These are phyloP conservation scores for Tylopilus orsonianus DNA, from an alignment of 1,284 basidiomycete species.

Conservation along the genomic window DNA sequence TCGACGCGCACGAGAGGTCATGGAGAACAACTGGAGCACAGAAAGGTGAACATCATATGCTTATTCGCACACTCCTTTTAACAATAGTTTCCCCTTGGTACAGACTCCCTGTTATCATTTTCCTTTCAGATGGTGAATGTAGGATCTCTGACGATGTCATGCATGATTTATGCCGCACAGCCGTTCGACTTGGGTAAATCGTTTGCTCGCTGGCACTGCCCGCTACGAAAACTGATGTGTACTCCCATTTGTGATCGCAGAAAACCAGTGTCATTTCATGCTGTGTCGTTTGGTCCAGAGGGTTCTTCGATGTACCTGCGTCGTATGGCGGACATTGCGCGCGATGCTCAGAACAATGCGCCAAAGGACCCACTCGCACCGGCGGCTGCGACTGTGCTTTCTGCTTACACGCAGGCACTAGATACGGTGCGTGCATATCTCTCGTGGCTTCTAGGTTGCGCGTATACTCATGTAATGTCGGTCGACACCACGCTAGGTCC, in stretches of 20 bases:
- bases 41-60: conserved; percentile 42
- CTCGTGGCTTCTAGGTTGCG: no score
- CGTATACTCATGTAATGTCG: not conserved
- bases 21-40: conserved; percentile 53
- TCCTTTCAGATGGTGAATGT: conserved; percentile 63
- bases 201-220: accelerated
- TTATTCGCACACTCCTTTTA: not conserved
- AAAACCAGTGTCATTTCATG: conserved; percentile 57
- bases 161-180: conserved; percentile 46
- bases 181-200: conserved; percentile 47
- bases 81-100: not conserved
- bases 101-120: conserved; percentile 61
- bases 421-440: conserved; percentile 48
- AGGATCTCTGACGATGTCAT: conserved; percentile 40
- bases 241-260: conserved; percentile 29
- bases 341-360: conserved; percentile 47
- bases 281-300: conserved; percentile 55
- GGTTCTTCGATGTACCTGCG: conserved; percentile 37
- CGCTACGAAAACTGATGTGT: not conserved
- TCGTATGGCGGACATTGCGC: conserved; percentile 54
- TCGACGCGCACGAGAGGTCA: conserved; percentile 35
- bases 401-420: conserved; percentile 52
- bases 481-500: conserved; percentile 38
- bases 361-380: conserved; percentile 46
- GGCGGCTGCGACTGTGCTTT: conserved; percentile 38